Evolutionary conservation across 805 yeast species (phyloP).

Genomic region (Komagataella mondaviorum): DNA sequence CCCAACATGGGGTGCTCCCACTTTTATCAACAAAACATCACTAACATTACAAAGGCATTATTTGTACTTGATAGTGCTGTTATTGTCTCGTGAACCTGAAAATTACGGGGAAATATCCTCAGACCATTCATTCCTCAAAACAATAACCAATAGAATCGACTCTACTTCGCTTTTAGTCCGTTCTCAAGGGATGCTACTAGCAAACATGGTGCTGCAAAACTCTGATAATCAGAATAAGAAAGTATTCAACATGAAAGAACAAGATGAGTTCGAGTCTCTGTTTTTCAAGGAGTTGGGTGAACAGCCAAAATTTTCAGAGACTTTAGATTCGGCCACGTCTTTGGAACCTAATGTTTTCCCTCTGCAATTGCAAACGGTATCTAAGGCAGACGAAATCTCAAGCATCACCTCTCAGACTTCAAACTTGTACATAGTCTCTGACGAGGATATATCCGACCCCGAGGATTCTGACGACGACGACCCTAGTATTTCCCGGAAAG

Average conservation of each 20-base stretch:
- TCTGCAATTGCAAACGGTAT: not conserved
- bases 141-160: slow-evolving; percentile 41
- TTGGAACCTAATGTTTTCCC: not conserved
- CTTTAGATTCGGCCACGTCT: not conserved
- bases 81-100: slow-evolving; percentile 13
- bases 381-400: not conserved
- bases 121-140: slow-evolving; percentile 26
- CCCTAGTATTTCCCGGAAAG: slow-evolving; percentile 24
- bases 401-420: not conserved
- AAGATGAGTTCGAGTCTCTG: slow-evolving; percentile 7
- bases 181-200: slow-evolving; percentile 41
- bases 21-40: slow-evolving; percentile 17
- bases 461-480: slow-evolving; percentile 42
- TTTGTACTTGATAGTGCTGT: slow-evolving; percentile 31
- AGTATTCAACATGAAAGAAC: slow-evolving; percentile 15
- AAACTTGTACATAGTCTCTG: not conserved
- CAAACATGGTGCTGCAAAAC: slow-evolving; percentile 31
- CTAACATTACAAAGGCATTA: slow-evolving; percentile 28
- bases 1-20: not conserved
- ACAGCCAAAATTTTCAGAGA: not conserved
- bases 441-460: slow-evolving; percentile 13
- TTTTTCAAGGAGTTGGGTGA: slow-evolving; percentile 3
- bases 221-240: slow-evolving; percentile 14
- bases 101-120: slow-evolving; percentile 18
- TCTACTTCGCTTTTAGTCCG: slow-evolving; percentile 32